phyloP scores from a whole-genome alignment of 257 asterid genomes.

The Fraxinus cuspidata region DNA sequence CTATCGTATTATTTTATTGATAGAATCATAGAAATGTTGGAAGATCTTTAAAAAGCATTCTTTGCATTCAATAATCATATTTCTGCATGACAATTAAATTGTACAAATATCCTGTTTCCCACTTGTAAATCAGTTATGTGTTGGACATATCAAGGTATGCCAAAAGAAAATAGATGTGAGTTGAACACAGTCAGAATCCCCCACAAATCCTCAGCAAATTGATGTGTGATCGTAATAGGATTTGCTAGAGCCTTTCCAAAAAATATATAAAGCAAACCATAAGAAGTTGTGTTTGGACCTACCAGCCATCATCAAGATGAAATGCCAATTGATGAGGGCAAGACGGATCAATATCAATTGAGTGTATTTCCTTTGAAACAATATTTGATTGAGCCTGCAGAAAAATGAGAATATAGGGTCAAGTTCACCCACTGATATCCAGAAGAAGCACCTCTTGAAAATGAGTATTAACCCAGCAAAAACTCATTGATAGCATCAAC shows the following conservation, averaged over 20 bases:
- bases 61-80: background rate
- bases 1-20: background rate
- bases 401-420: constrained; percentile 20
- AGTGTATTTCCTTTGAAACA: constrained; percentile 73
- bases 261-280: constrained; percentile 2
- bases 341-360: constrained; percentile 83
- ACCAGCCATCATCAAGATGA: constrained; percentile 99
- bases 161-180: background rate
- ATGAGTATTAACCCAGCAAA: constrained; percentile 19
- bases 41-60: background rate
- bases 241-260: constrained; percentile 6
- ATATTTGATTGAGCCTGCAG: constrained; percentile 91
- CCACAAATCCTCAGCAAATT: constrained; percentile 1
- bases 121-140: background rate
- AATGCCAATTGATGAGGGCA: constrained; percentile 89
- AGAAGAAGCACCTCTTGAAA: constrained; percentile 14
- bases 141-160: background rate
- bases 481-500: background rate
- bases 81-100: background rate
- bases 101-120: background rate
- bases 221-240: background rate
- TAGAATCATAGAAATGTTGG: background rate
- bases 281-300: constrained; percentile 35
- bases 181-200: background rate
- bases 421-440: constrained; percentile 9